Conservation (phyloP, 176 grass and related monocot genomes). For the Tuctoria greenei region DNA sequence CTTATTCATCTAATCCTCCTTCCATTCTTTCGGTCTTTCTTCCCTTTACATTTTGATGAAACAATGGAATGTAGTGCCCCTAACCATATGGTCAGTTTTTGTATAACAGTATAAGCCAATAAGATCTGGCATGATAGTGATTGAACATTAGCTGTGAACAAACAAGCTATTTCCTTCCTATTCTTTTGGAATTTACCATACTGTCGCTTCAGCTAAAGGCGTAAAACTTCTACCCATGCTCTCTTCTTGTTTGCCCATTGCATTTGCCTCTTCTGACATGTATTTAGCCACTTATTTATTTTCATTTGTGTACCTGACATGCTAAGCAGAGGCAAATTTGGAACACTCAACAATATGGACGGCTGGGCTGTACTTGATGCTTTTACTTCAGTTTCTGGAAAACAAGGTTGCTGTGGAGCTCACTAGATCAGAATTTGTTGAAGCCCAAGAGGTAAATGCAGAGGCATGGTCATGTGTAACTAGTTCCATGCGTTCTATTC, state of each 20-base stretch:
- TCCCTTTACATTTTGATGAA: neutral
- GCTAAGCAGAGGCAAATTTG: slow-evolving; percentile 70
- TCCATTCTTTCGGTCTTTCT: neutral
- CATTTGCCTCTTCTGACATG: neutral
- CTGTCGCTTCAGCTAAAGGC: neutral
- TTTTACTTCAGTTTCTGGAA: slow-evolving; percentile 88
- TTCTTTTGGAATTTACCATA: neutral
- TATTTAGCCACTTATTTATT: slow-evolving; percentile 1
- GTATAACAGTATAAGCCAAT: neutral
- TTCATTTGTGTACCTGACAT: slow-evolving; percentile 4
- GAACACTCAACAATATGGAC: slow-evolving; percentile 84
- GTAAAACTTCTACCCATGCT: neutral
- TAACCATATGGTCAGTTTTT: slow-evolving; percentile 6
- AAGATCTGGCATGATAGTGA: neutral
- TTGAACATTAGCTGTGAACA: neutral
- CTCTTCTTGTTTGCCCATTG: neutral
- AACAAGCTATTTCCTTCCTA: neutral
- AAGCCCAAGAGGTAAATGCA: slow-evolving; percentile 78
- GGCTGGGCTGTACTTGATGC: slow-evolving; percentile 79
- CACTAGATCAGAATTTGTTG: slow-evolving; percentile 86
- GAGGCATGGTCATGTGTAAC: neutral
- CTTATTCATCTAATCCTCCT: neutral
- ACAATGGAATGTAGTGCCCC: neutral
- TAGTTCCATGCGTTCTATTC: neutral
- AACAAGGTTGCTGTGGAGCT: slow-evolving; percentile 85